Evolutionary conservation across 108 stramenopile species (phyloP).

Genomic region (Nitzschia sp.): DNA sequence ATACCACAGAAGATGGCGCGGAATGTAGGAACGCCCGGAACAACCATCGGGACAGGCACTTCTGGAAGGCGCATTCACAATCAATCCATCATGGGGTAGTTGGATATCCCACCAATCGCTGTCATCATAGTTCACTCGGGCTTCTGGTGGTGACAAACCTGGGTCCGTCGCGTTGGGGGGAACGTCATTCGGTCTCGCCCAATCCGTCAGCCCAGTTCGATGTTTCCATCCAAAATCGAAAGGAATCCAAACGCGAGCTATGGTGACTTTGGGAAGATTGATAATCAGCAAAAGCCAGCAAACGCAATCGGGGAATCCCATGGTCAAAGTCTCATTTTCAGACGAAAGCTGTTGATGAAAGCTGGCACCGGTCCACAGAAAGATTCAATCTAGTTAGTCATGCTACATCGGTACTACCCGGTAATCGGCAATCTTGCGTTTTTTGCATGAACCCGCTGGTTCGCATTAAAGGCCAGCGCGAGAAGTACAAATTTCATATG

Average conservation of each 20-base stretch:
- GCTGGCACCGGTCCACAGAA: no score
- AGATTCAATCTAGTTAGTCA: no score
- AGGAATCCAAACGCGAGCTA: conserved; percentile 4
- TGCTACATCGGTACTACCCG: no score
- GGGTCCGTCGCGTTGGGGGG: conserved; percentile 33
- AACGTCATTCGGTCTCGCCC: conserved; percentile 23
- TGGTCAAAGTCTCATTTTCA: no score
- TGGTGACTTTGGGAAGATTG: neutral
- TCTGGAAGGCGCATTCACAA: conserved; percentile 14
- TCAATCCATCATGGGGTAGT: conserved; percentile 40
- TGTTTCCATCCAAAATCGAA: conserved; percentile 44
- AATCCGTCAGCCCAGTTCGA: conserved; percentile 29
- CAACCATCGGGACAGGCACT: conserved; percentile 43
- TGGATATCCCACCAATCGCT: conserved; percentile 27
- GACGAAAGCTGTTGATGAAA: no score
- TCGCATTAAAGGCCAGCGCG: no score
- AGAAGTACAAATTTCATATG: no score
- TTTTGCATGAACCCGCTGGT: no score
- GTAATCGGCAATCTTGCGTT: no score
- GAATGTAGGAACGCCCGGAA: conserved; percentile 41
- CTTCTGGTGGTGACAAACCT: conserved; percentile 28
- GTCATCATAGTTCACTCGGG: conserved; percentile 20
- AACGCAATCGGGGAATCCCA: no score
- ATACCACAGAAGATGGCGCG: conserved; percentile 45
- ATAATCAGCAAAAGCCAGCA: neutral